phyloP scores from a whole-genome alignment of 2,329 filamentous ascomycete genomes.

The Coleophoma cylindrospora region DNA sequence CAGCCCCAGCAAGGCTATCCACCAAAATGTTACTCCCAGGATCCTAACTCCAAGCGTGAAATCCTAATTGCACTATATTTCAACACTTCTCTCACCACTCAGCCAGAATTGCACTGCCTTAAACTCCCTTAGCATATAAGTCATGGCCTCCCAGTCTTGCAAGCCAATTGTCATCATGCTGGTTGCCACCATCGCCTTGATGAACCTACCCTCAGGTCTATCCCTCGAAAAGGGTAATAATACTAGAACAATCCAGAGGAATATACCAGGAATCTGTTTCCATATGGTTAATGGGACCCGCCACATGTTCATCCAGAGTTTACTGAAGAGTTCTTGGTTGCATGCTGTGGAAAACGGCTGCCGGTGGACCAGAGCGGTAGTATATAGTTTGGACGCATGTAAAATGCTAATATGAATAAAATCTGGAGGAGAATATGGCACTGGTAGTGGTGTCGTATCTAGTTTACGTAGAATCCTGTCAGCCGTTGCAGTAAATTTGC shows the following conservation, averaged over 20 bases:
- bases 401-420: slow-evolving; percentile 19
- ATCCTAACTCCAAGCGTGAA: no score
- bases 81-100: neutral
- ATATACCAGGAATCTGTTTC: slow-evolving; percentile 27
- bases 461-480: slow-evolving; percentile 19
- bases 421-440: slow-evolving; percentile 3
- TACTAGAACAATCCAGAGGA: slow-evolving; percentile 26
- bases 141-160: slow-evolving; percentile 22
- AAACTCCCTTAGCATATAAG: slow-evolving; percentile 21
- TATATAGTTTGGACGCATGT: slow-evolving; percentile 21
- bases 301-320: slow-evolving; percentile 21
- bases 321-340: slow-evolving; percentile 7
- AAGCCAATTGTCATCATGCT: slow-evolving; percentile 23
- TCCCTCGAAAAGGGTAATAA: slow-evolving; percentile 18
- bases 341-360: slow-evolving; percentile 22
- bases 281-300: slow-evolving; percentile 21
- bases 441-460: neutral
- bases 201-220: slow-evolving; percentile 21
- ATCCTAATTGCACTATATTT: no score
- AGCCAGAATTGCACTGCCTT: slow-evolving; percentile 26
- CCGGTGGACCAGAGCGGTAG: slow-evolving; percentile 17
- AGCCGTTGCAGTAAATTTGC: slow-evolving; percentile 17
- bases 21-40: no score
- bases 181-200: slow-evolving; percentile 25
- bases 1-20: no score